Percentiles rank a stretch among this genome's conserved stretches.
These are phyloP conservation scores for Neoscytalidium dimidiatum DNA, from an alignment of 2,329 filamentous ascomycete genomes.

Conservation along the genomic window DNA sequence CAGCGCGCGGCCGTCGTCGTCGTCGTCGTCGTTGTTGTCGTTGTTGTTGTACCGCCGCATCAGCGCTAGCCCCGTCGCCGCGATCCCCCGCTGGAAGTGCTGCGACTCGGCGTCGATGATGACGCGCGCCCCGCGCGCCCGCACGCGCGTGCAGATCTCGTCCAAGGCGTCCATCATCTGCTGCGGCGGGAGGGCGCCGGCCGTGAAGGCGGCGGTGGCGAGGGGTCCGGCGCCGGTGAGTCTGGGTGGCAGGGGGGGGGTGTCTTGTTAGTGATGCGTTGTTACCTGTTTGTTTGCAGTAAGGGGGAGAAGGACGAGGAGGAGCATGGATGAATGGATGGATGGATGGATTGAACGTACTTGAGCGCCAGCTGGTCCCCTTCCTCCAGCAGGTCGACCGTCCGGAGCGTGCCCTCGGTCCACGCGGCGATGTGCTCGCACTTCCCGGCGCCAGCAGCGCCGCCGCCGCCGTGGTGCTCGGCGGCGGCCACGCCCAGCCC, in stretches of 20 bases:
- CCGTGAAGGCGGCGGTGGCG: slow-evolving; percentile 44
- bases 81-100: slow-evolving; percentile 53
- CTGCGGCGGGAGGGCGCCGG: slow-evolving; percentile 38
- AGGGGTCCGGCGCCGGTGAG: slow-evolving; percentile 46
- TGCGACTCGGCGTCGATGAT: slow-evolving; percentile 59
- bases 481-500: neutral
- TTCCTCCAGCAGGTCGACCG: slow-evolving; percentile 54
- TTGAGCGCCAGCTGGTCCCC: slow-evolving; percentile 55
- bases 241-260: slow-evolving; percentile 27
- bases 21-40: too few species aligned
- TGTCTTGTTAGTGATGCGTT: slow-evolving; percentile 19
- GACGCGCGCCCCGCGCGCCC: slow-evolving; percentile 44
- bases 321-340: too few species aligned
- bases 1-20: slow-evolving; percentile 54
- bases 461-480: neutral
- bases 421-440: slow-evolving; percentile 29
- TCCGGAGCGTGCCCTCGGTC: slow-evolving; percentile 64
- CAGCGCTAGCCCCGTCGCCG: slow-evolving; percentile 54
- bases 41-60: slow-evolving; percentile 56
- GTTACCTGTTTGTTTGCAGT: slow-evolving; percentile 41
- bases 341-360: too few species aligned
- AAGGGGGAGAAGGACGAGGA: too few species aligned
- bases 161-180: slow-evolving; percentile 43
- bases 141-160: slow-evolving; percentile 43
- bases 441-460: too few species aligned